A percentile compares a stretch with the other conserved stretches of the same genome.
These are phyloP conservation scores for Coffea humblotiana DNA, from an alignment of 305 asterid genomes.

Conservation along the genomic window DNA sequence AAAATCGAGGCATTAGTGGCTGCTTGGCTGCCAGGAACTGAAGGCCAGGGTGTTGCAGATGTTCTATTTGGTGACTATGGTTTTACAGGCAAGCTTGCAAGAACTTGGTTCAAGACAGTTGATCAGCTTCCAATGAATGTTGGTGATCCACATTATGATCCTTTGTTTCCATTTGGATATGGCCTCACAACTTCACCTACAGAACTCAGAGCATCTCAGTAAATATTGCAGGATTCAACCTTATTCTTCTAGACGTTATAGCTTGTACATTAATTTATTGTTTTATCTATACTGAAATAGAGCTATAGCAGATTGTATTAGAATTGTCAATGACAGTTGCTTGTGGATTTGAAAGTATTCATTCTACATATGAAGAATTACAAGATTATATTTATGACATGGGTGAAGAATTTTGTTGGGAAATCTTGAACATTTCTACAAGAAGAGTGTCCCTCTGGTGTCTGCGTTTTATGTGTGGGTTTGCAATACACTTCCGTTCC, in stretches of 20 bases:
- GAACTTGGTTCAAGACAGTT: constrained; percentile 60
- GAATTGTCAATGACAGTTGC: too few relatives aligned
- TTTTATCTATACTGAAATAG: too few relatives aligned
- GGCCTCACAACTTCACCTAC: constrained; percentile 50
- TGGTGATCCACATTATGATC: constrained; percentile 57
- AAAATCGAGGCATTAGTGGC: constrained; percentile 63
- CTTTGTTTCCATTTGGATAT: constrained; percentile 45
- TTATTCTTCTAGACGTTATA: not conserved
- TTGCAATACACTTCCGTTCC: too few relatives aligned
- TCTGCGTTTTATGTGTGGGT: too few relatives aligned
- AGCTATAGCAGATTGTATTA: too few relatives aligned
- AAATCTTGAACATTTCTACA: too few relatives aligned
- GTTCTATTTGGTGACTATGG: constrained; percentile 61
- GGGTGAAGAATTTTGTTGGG: too few relatives aligned
- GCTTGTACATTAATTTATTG: not conserved
- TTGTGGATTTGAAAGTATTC: too few relatives aligned
- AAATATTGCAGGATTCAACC: not conserved
- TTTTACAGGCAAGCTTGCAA: constrained; percentile 56
- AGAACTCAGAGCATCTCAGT: constrained; percentile 33
- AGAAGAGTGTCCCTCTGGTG: too few relatives aligned
- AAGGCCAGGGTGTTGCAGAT: constrained; percentile 73
- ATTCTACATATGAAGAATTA: too few relatives aligned
- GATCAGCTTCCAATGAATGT: constrained; percentile 65
- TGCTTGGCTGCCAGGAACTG: constrained; percentile 78
- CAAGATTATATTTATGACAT: too few relatives aligned